Evolutionary conservation across 345 rosid genomes (phyloP), one percentile per base, ranked within the genome.

Genomic region (Anacardium occidentale): DNA sequence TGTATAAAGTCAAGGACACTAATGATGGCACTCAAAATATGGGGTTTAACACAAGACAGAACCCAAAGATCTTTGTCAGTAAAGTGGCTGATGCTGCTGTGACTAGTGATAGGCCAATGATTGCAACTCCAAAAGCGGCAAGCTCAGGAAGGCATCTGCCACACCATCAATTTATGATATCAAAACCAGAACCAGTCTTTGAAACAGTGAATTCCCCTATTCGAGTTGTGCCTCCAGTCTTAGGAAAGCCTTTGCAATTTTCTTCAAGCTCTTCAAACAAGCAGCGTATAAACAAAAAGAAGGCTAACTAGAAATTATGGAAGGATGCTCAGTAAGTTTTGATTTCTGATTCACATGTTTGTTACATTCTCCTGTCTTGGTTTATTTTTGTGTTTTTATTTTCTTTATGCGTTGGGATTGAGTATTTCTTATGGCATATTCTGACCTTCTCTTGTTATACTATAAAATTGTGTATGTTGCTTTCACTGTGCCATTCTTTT

Each of bases 191-290:
- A 53, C 37, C 60, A 66, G 10, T 42, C 17, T 3, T 71, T 48
- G 66, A 68, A 24, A 15, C 40, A 15, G 10, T 68, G 18, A n/a
- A 37, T 61, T 76, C 74, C 52, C 83, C 84, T 17, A 76, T 80
- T 58, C 13, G 63, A 18, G 69, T 69, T 62, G 78, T 69, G 37
- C 74, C 74, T 44, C 34, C 69, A 10, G 51, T 18, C 54, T 17
- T 21, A 69, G 66, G 17, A 34, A 65, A 63, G 22, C 71, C 58
- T n/a, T n/a, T 12, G 1, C 64, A 26, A 62, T 69, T 42, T 26
- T 66, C 55, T 72, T 57, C 72, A 68, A 68, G 13, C 34, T 7
- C 71, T 50, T 24, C 61, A 57, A 79, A 56, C 54, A 79, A 62
- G 64, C 65, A 69, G 29, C 66, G 79, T 0, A 76, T 58, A 61